Evolutionary conservation across 2,329 filamentous ascomycete genomes (phyloP), one percentile per base, ranked within the genome.

Genomic region (Aspergillus fijiensis): DNA sequence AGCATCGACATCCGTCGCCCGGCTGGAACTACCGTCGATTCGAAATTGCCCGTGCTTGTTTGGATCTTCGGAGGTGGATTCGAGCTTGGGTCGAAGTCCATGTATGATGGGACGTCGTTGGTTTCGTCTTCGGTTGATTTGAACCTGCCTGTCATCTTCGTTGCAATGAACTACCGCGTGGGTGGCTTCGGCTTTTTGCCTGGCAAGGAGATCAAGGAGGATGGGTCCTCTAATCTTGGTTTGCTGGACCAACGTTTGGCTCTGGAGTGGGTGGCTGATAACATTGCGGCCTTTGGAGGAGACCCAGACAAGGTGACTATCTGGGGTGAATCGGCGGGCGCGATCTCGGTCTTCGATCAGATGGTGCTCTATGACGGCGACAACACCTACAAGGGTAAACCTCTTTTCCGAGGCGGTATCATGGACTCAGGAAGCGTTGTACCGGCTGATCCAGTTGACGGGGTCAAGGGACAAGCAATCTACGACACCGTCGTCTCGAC

Each of bases 271-370:
- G 84, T 91, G 1, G 86, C 88, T 7, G 89, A 91, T 67, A 91
- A 93, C 65, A 91, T 94, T 59, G 86, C 79, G 1, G 81, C 85
- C 0, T 96, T 95, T 70, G 91, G 91, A 10, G 91, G 91, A 14
- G 90, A 94, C 70, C 87, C 89, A 0, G 79, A 81, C n/a, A 89
- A 89, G 72, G 89, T 93, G 5, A 93, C 89, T 0, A 88, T 94
- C 60, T 92, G 88, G 87, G 90, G 90, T 27, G 87, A 93, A 70
- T 87, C 84, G 2, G 87, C 89, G 0, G 88, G 88, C 0, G 79
- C 86, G 14, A 91, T 92, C 63, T 92, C 89, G 0, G 89, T 91
- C 1, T 84, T 89, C 52, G 85, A 92, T 68, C 91, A 94, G 66
- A 91, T 92, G 84, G 78, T 85, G 1, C 78, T 93, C 11, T 92